Conservation (phyloP, 768 basidiomycete genomes). For the Polyporus arcularius region DNA sequence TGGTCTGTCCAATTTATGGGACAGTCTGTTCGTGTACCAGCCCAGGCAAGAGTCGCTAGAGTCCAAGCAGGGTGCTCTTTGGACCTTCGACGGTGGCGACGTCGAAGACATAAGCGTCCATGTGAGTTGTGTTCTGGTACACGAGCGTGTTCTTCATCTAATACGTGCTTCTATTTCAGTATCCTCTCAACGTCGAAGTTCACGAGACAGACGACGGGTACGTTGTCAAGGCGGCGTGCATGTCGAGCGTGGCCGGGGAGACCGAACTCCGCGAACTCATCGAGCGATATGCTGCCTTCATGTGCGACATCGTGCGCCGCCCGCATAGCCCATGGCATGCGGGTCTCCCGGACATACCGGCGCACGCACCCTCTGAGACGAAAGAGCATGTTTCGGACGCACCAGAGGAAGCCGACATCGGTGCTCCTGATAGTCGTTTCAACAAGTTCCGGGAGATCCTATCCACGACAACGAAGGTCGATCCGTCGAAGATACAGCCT, state of each 20-base stretch:
- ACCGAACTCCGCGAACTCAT: constrained; percentile 23
- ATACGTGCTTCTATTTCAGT: constrained; percentile 29
- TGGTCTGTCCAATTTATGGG: constrained; percentile 36
- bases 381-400: background rate
- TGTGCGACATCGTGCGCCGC: constrained; percentile 24
- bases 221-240: constrained; percentile 38
- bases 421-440: background rate
- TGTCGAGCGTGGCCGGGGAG: constrained; percentile 30
- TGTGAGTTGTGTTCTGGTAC: constrained; percentile 29
- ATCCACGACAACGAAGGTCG: constrained; percentile 29
- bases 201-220: constrained; percentile 34
- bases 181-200: constrained; percentile 46
- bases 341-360: constrained; percentile 11
- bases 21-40: constrained; percentile 49
- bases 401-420: background rate
- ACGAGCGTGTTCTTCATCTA: no score
- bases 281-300: constrained; percentile 21
- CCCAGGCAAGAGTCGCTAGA: constrained; percentile 23
- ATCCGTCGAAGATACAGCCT: constrained; percentile 32
- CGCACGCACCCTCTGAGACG: background rate
- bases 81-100: constrained; percentile 24
- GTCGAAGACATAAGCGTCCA: constrained; percentile 26
- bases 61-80: constrained; percentile 11
- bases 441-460: constrained; percentile 16
- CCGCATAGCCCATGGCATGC: constrained; percentile 15